A percentile compares a stretch with the other conserved stretches of the same genome.
These are phyloP conservation scores for Aegilops longissima DNA, from an alignment of 176 grass and related monocot genomes.

Conservation along the genomic window DNA sequence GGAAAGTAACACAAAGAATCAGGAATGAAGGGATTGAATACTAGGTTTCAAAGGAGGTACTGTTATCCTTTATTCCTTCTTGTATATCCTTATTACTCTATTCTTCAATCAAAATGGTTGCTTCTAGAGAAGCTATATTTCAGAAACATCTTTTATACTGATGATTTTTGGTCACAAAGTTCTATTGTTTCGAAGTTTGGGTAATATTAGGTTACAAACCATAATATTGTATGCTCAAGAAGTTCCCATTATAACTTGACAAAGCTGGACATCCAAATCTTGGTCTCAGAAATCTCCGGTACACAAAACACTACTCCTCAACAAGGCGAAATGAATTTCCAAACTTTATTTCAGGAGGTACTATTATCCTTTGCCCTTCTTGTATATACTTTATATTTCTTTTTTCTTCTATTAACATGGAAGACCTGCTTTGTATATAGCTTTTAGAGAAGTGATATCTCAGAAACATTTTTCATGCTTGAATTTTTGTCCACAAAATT, in stretches of 20 bases:
- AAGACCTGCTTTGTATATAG: background rate
- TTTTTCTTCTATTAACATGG: background rate
- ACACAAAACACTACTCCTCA: background rate
- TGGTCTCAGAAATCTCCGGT: background rate
- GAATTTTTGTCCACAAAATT: background rate
- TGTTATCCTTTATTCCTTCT: background rate
- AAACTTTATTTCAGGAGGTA: background rate
- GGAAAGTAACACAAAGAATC: background rate
- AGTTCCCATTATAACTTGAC: background rate
- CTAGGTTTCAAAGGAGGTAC: background rate
- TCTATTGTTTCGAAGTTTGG: background rate
- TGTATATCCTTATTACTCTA: background rate
- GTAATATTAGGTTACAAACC: background rate
- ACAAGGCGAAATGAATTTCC: background rate
- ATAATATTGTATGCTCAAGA: background rate
- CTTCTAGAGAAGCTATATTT: slow-evolving; percentile 4
- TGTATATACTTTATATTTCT: background rate
- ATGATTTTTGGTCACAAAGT: background rate
- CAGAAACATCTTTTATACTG: background rate
- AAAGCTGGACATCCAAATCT: background rate
- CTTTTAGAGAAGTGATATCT: background rate
- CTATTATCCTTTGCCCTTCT: background rate
- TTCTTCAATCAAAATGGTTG: background rate
- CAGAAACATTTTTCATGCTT: background rate
- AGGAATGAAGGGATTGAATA: background rate